Conservation (phyloP, 768 basidiomycete species). For the Podaxis pistillaris region DNA sequence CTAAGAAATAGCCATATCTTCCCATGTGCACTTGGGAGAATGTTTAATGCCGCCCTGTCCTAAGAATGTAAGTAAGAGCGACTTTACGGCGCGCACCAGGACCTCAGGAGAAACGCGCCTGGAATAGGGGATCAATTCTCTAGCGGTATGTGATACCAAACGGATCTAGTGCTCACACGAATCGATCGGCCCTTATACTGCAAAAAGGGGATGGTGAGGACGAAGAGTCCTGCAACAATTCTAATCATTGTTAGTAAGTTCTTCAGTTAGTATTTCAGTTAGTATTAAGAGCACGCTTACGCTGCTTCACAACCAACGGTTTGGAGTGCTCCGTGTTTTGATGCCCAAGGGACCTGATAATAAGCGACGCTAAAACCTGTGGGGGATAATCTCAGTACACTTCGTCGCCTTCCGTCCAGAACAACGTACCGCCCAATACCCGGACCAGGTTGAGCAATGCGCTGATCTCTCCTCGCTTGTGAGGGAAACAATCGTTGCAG, state of each 20-base stretch:
- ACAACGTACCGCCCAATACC: conserved; percentile 43
- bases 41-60: too few species aligned
- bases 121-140: background rate
- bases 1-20: too few species aligned
- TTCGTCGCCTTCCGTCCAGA: background rate
- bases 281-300: conserved; percentile 29
- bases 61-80: too few species aligned
- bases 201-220: conserved; percentile 49
- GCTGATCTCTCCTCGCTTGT: conserved; percentile 53
- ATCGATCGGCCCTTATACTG: conserved; percentile 47
- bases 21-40: too few species aligned
- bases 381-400: background rate
- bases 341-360: conserved; percentile 67
- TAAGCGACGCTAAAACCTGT: conserved; percentile 61
- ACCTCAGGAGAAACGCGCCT: conserved; percentile 5
- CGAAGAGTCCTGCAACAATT: conserved; percentile 48
- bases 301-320: conserved; percentile 64
- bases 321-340: conserved; percentile 57
- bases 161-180: conserved; percentile 34
- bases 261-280: background rate
- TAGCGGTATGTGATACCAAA: background rate
- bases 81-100: too few species aligned
- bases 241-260: conserved; percentile 21
- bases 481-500: conserved; percentile 23
- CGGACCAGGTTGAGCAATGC: conserved; percentile 58